Evolutionary conservation across 2,329 filamentous ascomycete species (phyloP).

Genomic region (Fusarium marasasianum): DNA sequence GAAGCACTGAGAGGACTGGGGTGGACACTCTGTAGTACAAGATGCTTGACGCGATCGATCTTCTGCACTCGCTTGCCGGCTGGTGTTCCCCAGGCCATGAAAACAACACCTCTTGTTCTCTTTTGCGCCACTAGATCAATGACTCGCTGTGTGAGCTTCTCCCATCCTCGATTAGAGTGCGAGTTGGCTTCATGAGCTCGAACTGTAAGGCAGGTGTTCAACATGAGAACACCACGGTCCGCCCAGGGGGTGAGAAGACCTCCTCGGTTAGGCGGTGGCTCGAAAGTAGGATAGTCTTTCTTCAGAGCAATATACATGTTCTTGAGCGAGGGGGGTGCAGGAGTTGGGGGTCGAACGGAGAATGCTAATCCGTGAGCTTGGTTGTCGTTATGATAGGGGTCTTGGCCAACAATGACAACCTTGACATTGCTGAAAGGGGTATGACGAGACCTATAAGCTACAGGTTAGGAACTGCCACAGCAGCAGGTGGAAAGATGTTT

Average conservation of each 20-base stretch:
- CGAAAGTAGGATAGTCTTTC: constrained; percentile 87
- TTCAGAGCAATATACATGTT: constrained; percentile 94
- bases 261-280: constrained; percentile 76
- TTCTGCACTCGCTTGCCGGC: constrained; percentile 82
- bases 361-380: constrained; percentile 98
- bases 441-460: constrained; percentile 80
- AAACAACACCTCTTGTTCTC: constrained; percentile 84
- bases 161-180: constrained; percentile 90
- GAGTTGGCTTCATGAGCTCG: constrained; percentile 88
- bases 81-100: constrained; percentile 91
- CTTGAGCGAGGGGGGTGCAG: constrained; percentile 85
- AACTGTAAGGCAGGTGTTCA: constrained; percentile 96
- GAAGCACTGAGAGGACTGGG: constrained; percentile 90
- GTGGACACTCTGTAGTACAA: constrained; percentile 87
- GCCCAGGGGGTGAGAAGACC: constrained; percentile 94
- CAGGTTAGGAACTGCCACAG: constrained; percentile 20
- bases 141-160: constrained; percentile 88
- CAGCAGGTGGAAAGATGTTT: not conserved
- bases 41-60: constrained; percentile 77
- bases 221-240: constrained; percentile 87
- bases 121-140: constrained; percentile 87
- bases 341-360: constrained; percentile 88
- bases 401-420: constrained; percentile 92
- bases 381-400: constrained; percentile 95
- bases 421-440: constrained; percentile 91